phyloP scores from a whole-genome alignment of 2,329 filamentous ascomycete genomes.

The Pseudogymnoascus sp. region DNA sequence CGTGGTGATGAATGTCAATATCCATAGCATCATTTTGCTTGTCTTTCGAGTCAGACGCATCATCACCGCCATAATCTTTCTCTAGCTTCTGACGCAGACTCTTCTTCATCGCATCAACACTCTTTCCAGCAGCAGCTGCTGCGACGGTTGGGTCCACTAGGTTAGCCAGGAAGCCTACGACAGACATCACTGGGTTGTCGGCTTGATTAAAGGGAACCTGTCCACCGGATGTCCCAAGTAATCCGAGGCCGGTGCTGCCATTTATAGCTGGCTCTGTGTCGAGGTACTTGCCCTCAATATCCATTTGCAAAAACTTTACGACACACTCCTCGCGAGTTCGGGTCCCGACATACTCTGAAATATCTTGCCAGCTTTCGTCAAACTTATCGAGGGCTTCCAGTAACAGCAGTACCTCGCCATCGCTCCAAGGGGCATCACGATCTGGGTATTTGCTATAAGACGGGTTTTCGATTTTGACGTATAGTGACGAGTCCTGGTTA shows the following conservation, averaged over 20 bases:
- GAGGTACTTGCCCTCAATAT: constrained; percentile 95
- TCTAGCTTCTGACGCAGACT: constrained; percentile 73
- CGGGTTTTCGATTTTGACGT: constrained; percentile 83
- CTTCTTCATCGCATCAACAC: constrained; percentile 76
- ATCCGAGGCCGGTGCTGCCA: constrained; percentile 49
- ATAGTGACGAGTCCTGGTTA: constrained; percentile 71
- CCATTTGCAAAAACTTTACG: constrained; percentile 88
- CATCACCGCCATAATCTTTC: constrained; percentile 38
- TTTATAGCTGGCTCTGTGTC: constrained; percentile 59
- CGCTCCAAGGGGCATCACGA: constrained; percentile 81
- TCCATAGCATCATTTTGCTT: constrained; percentile 56
- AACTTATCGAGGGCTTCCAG: constrained; percentile 87
- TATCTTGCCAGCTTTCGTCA: constrained; percentile 91
- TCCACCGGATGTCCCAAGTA: constrained; percentile 66
- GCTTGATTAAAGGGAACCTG: constrained; percentile 83
- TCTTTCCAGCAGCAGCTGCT: constrained; percentile 81
- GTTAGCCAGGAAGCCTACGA: constrained; percentile 86
- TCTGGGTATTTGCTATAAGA: constrained; percentile 70
- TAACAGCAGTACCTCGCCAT: constrained; percentile 79
- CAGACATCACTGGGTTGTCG: constrained; percentile 94
- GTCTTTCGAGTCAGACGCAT: constrained; percentile 42
- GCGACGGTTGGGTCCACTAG: constrained; percentile 85
- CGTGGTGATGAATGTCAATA: constrained; percentile 45
- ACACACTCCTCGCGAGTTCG: constrained; percentile 94
- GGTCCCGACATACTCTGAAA: constrained; percentile 85